Percentiles rank a stretch among this genome's conserved stretches.
Conservation (phyloP, 345 rosid genomes). For the Geranium rotundifolium region DNA sequence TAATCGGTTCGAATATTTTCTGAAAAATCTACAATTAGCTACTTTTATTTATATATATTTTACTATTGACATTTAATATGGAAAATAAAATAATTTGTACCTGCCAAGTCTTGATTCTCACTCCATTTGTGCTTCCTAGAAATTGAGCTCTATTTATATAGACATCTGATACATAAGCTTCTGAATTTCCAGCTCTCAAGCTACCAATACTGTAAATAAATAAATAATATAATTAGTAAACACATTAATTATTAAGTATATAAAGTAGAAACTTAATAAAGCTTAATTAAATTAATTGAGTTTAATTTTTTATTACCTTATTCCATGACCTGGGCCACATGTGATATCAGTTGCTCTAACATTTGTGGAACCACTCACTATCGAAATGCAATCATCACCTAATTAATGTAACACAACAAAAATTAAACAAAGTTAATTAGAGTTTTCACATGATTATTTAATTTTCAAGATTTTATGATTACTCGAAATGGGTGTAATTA, state of each 20-base stretch:
- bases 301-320: conserved; percentile 35
- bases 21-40: too few relatives aligned
- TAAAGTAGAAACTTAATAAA: not conserved
- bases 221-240: too few relatives aligned
- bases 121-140: conserved; percentile 71
- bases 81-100: conserved; percentile 17
- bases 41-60: too few relatives aligned
- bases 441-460: too few relatives aligned
- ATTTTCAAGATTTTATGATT: too few relatives aligned
- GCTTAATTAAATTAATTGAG: too few relatives aligned
- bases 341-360: conserved; percentile 55
- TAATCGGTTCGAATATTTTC: too few relatives aligned
- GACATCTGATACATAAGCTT: conserved; percentile 68
- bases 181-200: conserved; percentile 51
- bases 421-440: too few relatives aligned
- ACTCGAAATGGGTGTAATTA: not conserved
- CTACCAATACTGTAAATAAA: conserved; percentile 59
- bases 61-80: too few relatives aligned
- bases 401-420: conserved; percentile 3
- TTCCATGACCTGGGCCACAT: conserved; percentile 96
- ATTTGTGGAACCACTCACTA: conserved; percentile 75
- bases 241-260: not conserved
- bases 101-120: conserved; percentile 94
- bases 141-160: conserved; percentile 45
- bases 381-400: conserved; percentile 96